Conservation (phyloP, 2,329 filamentous ascomycete genomes). For the Curvularia eragrostidis region DNA sequence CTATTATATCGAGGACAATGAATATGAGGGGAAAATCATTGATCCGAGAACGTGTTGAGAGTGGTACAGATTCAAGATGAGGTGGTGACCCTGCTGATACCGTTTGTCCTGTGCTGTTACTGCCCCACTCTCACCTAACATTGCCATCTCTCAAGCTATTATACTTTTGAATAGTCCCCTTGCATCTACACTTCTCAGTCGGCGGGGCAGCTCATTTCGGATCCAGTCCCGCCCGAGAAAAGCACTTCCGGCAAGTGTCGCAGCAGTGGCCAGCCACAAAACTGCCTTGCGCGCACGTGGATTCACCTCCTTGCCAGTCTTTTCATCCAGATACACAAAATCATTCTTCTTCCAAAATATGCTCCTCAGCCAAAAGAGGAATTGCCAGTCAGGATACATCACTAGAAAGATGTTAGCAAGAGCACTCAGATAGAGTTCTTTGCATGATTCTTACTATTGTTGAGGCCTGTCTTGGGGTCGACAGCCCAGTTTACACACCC, state of each 20-base stretch:
- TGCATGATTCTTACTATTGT: slow-evolving; percentile 45
- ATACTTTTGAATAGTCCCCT: slow-evolving; percentile 9
- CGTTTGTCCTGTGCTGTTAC: background rate
- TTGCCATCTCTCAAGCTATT: background rate
- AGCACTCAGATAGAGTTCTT: background rate
- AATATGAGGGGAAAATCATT: background rate
- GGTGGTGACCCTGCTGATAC: background rate
- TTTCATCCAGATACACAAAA: slow-evolving; percentile 44
- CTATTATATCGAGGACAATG: background rate
- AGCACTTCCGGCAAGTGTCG: slow-evolving; percentile 18
- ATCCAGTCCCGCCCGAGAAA: slow-evolving; percentile 27
- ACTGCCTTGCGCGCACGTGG: slow-evolving; percentile 19
- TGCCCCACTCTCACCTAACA: background rate
- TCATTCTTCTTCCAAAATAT: slow-evolving; percentile 54
- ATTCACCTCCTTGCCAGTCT: slow-evolving; percentile 27
- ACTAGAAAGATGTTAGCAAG: slow-evolving; percentile 23
- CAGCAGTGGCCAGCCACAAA: slow-evolving; percentile 14
- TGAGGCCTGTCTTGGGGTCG: slow-evolving; percentile 55
- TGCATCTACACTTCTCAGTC: slow-evolving; percentile 19
- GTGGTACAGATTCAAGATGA: background rate
- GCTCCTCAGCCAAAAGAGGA: slow-evolving; percentile 57
- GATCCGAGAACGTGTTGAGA: background rate
- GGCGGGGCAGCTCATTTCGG: slow-evolving; percentile 18
- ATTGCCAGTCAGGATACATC: slow-evolving; percentile 62
- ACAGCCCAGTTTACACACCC: slow-evolving; percentile 63